Percentiles rank a stretch among this genome's conserved stretches.
Evolutionary conservation across 2,329 filamentous ascomycete species (phyloP).

Genomic region (Cladophialophora exuberans): DNA sequence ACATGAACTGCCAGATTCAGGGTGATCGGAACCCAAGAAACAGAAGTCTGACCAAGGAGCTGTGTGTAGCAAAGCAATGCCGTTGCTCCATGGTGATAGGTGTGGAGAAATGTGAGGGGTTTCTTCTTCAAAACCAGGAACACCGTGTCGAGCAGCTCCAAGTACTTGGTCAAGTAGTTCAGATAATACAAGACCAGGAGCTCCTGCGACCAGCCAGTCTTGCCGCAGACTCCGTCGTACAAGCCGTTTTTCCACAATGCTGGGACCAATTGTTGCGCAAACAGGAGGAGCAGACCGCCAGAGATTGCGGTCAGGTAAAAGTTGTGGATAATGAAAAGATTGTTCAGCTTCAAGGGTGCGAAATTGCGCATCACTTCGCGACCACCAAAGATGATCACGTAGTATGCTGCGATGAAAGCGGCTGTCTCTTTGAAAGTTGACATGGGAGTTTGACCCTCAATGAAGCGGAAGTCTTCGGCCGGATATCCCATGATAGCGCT

Average conservation of each 20-base stretch:
- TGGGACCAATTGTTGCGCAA: conserved; percentile 86
- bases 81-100: conserved; percentile 97
- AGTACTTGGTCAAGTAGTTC: conserved; percentile 97
- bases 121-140: conserved; percentile 99
- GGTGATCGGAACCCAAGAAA: conserved; percentile 92
- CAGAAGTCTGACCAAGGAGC: conserved; percentile 86
- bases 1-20: conserved; percentile 95
- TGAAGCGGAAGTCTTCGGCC: conserved; percentile 82
- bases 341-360: conserved; percentile 82
- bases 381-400: conserved; percentile 89
- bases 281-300: conserved; percentile 76
- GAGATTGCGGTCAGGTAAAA: conserved; percentile 88
- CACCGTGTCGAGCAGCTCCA: conserved; percentile 91
- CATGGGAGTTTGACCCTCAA: conserved; percentile 79
- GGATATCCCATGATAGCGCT: conserved; percentile 77
- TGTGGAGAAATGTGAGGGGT: conserved; percentile 97
- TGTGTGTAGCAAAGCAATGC: conserved; percentile 98
- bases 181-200: conserved; percentile 95
- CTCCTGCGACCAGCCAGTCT: conserved; percentile 91
- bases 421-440: conserved; percentile 84
- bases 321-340: conserved; percentile 96
- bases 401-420: conserved; percentile 83
- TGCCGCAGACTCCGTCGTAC: conserved; percentile 81
- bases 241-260: conserved; percentile 80
- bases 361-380: conserved; percentile 88